Percentiles rank a stretch among this genome's conserved stretches.
Conservation (phyloP, 768 basidiomycete species). For the Kwoniella dejecticola region DNA sequence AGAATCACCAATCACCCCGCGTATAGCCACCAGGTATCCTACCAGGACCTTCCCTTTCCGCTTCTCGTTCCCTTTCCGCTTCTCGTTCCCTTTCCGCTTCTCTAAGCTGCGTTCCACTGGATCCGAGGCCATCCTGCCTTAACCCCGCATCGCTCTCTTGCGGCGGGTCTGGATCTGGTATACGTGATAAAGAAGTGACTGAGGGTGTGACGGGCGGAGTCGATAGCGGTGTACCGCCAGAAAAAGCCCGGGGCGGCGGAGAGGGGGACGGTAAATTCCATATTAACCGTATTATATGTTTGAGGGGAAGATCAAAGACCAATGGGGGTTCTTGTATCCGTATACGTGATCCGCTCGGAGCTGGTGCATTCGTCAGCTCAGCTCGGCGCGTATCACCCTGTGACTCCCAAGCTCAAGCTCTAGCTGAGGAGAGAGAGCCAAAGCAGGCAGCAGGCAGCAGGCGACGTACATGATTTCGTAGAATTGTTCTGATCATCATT, state of each 20-base stretch:
- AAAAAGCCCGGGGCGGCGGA: conserved; percentile 30
- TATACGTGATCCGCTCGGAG: background rate
- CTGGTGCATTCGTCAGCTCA: too few relatives aligned
- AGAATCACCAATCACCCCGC: conserved; percentile 6
- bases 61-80: too few relatives aligned
- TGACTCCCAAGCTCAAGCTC: too few relatives aligned
- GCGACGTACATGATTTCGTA: conserved; percentile 7
- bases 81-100: too few relatives aligned
- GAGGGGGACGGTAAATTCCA: conserved; percentile 33
- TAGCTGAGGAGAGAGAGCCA: too few relatives aligned
- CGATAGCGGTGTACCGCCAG: conserved; percentile 37
- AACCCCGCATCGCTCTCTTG: background rate
- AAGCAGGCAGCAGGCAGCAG: too few relatives aligned
- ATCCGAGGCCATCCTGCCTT: background rate
- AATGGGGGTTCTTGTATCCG: conserved; percentile 38
- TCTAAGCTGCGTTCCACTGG: background rate
- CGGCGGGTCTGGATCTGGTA: background rate
- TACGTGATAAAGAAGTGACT: background rate
- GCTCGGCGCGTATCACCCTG: too few relatives aligned
- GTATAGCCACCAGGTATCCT: conserved; percentile 39
- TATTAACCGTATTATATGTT: conserved; percentile 34
- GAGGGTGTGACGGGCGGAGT: conserved; percentile 16
- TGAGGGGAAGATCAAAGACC: conserved; percentile 35
- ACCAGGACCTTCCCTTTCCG: conserved; percentile 1
- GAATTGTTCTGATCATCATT: conserved; percentile 33